These are phyloP conservation scores for Claviceps paspali DNA, from an alignment of 2,329 filamentous ascomycete genomes.

Conservation along the genomic window DNA sequence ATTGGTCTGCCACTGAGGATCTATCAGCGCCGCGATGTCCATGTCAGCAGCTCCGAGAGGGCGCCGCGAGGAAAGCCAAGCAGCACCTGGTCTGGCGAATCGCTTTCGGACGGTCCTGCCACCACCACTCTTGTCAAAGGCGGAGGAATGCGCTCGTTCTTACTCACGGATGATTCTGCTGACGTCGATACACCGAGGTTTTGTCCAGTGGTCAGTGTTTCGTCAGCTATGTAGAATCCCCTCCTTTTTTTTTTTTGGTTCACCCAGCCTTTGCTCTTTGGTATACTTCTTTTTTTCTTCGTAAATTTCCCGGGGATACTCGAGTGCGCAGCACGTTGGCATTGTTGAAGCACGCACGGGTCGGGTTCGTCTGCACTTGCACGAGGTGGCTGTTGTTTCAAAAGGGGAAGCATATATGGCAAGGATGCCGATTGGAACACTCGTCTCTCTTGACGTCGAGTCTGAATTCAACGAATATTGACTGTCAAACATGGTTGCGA, in stretches of 20 bases:
- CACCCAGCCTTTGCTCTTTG: too few species aligned
- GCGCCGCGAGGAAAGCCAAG: background rate
- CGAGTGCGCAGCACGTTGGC: too few species aligned
- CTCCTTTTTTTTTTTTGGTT: background rate
- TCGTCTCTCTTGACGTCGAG: too few species aligned
- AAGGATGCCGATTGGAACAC: too few species aligned
- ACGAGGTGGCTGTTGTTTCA: too few species aligned
- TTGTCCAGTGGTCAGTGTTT: background rate
- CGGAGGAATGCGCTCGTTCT: slow-evolving; percentile 1
- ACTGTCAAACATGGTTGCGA: too few species aligned
- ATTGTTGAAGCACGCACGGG: too few species aligned
- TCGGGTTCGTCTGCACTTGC: too few species aligned
- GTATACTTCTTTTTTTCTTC: too few species aligned
- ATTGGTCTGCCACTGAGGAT: slow-evolving; percentile 23
- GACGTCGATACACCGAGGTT: slow-evolving; percentile 2
- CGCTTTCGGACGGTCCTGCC: slow-evolving; percentile 2
- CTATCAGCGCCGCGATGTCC: slow-evolving; percentile 22
- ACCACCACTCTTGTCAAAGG: slow-evolving; percentile 5
- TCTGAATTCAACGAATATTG: too few species aligned
- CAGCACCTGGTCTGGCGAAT: slow-evolving; percentile 1
- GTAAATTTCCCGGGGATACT: too few species aligned
- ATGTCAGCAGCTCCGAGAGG: slow-evolving; percentile 11
- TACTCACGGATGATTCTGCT: background rate
- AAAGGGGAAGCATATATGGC: too few species aligned
- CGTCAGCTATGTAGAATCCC: background rate